Evolutionary conservation across 805 yeast genomes (phyloP), one percentile per base, ranked within the genome.

Genomic region (Candida orba): DNA sequence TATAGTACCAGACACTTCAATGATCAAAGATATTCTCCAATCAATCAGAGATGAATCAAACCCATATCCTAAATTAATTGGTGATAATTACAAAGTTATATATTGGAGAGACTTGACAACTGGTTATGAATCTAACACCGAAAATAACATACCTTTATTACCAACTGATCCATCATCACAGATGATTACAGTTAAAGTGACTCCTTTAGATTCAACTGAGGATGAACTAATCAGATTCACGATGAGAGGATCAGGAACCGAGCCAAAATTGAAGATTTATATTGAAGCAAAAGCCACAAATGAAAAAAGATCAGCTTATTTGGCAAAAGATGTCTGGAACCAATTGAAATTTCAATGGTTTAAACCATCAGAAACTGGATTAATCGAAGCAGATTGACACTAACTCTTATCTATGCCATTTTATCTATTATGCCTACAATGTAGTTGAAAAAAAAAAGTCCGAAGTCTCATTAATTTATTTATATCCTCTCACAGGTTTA

Each of bases 201-300:
- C 60, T 3, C 46, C 50, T 22, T 41, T 29, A 5, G 47, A 50
- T 14, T 47, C 41, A 7, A 31, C 34, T 4, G 18, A 15, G 15
- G 61, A 55, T 2, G 75, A 69, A 35, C 51, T 50, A 18, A 79
- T 87, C 2, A 66, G 95, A 31, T 81, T 90, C 57, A 90, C 98
- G 0, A 79, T 86, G 40, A 73, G 99, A 42, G 97, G 97, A 0
- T 87, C 96, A 4, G 99, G 99, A 10, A 91, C 99, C 0, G 99
- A 91, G 61, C 97, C 97, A 3, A 91, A 91, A 60, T 68, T 91
- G 50, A 91, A 91, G 62, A 85, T 91, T 1, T 91, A 91, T 64
- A 81, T 91, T 30, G 99, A 91, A 58, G 93, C 95, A 0, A 63
- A 63, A 35, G 72, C 87, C 0, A 40, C 49, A 0, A 60, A 67